Base-by-base conservation (phyloP, 768 basidiomycete genomes). In the Hortiboletus campestris region DNA sequence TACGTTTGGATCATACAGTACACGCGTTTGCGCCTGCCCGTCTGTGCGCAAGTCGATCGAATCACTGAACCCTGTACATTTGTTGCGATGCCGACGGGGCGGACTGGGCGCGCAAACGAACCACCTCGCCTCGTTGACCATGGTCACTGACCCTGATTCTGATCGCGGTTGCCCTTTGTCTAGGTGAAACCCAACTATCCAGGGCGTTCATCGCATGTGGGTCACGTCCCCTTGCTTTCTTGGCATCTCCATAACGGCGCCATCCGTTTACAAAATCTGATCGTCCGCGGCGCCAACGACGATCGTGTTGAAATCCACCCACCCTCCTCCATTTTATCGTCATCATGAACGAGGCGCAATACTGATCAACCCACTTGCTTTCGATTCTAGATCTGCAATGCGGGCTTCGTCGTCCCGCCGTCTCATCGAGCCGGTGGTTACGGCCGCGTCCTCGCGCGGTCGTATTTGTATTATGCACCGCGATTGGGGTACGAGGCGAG, bases 111-210 rank as follows among this genome's bases (percentile, higher is more conserved):
- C 25, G 25, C n/a, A n/a, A n/a, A n/a, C n/a, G n/a, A n/a, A n/a
- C n/a, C n/a, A n/a, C n/a, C 44, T 38, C 16, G 10, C 29, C 10
- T 38, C 32, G 39, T 22, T 46, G 49, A 22, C 17, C 13, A 39
- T 39, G 47, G 25, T 60, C 47, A 43, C 49, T 62, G 49, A 51
- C 34, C 39, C 11, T 35, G 9, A 34, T 22, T 40, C 49, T 62
- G 49, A 51, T 36, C 39, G 12, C 38, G 9, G 29, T 22, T 40
- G 22, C 41, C 10, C 54, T 40, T 45, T 53, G 11, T 36, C 28
- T 52, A 85, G 86, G 78, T 91, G 48, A 91, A 91, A 71, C 89
- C 89, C 35, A 94, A 94, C 66, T 95, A 94, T 73, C 94, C 92
- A 8, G 91, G 91, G 39, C 78, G 92, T 57, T 92, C 89, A 10